Base-by-base conservation (phyloP, 1,139 yeast species). In the Meyerozyma guilliermondii region DNA sequence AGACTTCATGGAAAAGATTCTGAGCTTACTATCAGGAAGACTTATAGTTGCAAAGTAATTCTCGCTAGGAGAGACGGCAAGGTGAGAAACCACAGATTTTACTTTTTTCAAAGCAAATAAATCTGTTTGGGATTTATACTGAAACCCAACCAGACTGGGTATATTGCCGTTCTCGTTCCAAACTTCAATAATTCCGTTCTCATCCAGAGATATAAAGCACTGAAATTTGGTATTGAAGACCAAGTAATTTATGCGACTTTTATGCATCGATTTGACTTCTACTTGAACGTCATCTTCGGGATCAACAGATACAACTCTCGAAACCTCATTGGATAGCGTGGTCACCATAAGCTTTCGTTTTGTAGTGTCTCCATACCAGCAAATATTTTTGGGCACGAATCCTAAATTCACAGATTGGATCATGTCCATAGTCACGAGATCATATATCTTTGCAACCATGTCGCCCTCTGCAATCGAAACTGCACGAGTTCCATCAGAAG, bases 101-200 rank as follows among this genome's bases (percentile, higher is more conserved):
- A 49, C 38, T 44, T 66, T 69, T 17, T 68, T 61, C 41, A 72
- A 55, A 18, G 65, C 68, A 46, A 68, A 68, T 35, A 75, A 53
- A 46, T 71, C 70, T 0, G 80, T 75, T 38, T 63, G 59, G 17
- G 74, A 62, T 47, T 74, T 75, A 50, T 59, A 53, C 34, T 62
- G 58, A 53, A 71, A 73, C 9, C 50, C 50, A 9, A 59, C 52
- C 2, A 44, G 45, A 1, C 59, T 63, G 24, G 43, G 47, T 2
- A 7, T 53, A 55, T 17, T 46, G 16, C 47, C 43, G 1, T 40
- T 45, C 0, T 54, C 50, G 5, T 39, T 38, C 80, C 80, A 75
- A 45, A 70, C 68, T 52, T 75, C 80, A 9, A 75, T 50, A 52
- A 70, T 62, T 1, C 80, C 79, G 20, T 51, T 49, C 2, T 43